Conservation (phyloP, 1,139 yeast species). For the Pichiaceae sp. region DNA sequence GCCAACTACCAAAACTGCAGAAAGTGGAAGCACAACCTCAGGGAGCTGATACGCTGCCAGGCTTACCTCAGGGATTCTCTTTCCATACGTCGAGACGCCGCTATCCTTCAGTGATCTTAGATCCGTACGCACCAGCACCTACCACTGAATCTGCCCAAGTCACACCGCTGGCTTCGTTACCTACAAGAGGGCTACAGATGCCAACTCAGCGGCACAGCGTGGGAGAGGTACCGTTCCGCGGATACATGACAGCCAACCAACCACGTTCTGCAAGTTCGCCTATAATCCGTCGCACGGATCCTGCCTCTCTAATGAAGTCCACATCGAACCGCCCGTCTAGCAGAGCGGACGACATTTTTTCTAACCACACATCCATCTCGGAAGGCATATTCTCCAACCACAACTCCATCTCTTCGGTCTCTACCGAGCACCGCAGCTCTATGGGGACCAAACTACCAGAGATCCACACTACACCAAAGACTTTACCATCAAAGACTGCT, state of each 20-base stretch:
- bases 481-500: too few relatives aligned
- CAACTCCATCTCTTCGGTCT: conserved; percentile 2
- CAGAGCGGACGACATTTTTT: neutral
- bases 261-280: neutral
- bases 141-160: too few relatives aligned
- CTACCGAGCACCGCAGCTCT: neutral
- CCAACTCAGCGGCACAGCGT: neutral
- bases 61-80: conserved; percentile 14
- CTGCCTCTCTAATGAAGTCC: neutral
- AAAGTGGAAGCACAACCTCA: too few relatives aligned
- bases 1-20: too few relatives aligned
- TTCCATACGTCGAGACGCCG: conserved; percentile 23
- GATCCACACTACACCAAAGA: too few relatives aligned
- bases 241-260: neutral
- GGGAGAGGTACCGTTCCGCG: neutral
- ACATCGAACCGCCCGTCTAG: too few relatives aligned
- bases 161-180: conserved; percentile 2
- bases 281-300: neutral
- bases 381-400: neutral
- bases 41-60: neutral
- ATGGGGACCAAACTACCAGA: too few relatives aligned
- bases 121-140: conserved; percentile 30
- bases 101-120: conserved; percentile 28
- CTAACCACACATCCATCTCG: neutral
- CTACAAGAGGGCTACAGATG: neutral